Conservation (phyloP, 2,329 filamentous ascomycete species). For the Ilyonectria sp. region DNA sequence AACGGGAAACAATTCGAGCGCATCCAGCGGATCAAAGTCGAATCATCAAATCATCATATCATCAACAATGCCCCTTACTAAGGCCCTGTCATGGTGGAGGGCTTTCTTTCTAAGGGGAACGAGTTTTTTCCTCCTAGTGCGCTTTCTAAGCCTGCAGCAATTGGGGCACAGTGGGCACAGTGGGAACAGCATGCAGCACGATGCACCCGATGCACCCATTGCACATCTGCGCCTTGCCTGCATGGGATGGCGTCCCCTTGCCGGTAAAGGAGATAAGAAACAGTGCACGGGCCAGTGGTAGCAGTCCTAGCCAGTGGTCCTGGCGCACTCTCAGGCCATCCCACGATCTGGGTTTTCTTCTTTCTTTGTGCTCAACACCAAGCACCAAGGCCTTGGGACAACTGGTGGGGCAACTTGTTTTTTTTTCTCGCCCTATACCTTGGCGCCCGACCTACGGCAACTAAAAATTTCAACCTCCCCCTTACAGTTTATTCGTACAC, state of each 20-base stretch:
- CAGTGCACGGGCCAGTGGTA: conserved; percentile 35
- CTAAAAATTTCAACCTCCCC: conserved; percentile 15
- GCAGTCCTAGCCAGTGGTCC: conserved; percentile 20
- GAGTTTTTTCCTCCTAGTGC: conserved; percentile 8
- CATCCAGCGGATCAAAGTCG: conserved; percentile 21
- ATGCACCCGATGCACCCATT: not conserved
- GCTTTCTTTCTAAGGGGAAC: conserved; percentile 12
- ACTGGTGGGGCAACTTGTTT: conserved; percentile 28
- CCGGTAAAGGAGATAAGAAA: conserved; percentile 36
- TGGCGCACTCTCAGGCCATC: conserved; percentile 37
- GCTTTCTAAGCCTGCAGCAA: not conserved
- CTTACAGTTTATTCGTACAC: too few species aligned
- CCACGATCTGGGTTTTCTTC: conserved; percentile 16
- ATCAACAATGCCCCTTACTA: conserved; percentile 31
- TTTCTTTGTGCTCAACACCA: conserved; percentile 17
- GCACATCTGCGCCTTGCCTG: not conserved
- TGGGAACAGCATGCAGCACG: not conserved
- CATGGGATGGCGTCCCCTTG: conserved; percentile 11
- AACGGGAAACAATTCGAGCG: conserved; percentile 10
- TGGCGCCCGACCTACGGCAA: conserved; percentile 29
- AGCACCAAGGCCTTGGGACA: conserved; percentile 17
- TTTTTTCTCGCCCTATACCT: not conserved
- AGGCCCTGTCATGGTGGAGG: conserved; percentile 27
- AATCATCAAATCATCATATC: conserved; percentile 30
- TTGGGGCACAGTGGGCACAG: not conserved